These are phyloP conservation scores for Limnanthes douglasii DNA, from an alignment of 345 rosid genomes.

Conservation along the genomic window DNA sequence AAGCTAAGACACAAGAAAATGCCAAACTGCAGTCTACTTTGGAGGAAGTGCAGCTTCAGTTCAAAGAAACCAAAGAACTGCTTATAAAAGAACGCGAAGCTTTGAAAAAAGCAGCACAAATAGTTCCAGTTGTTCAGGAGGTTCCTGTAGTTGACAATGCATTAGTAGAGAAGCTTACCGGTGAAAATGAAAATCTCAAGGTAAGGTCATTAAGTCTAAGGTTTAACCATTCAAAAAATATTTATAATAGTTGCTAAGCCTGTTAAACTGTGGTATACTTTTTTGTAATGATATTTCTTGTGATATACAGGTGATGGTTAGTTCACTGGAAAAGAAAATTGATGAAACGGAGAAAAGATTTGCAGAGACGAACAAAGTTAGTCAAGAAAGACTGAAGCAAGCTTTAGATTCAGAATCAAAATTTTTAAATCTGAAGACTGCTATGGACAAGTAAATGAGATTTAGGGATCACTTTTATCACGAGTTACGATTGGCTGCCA, in stretches of 20 bases:
- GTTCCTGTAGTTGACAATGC: slow-evolving; percentile 70
- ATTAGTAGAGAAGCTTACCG: slow-evolving; percentile 55
- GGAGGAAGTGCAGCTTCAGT: slow-evolving; percentile 65
- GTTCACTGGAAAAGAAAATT: slow-evolving; percentile 68
- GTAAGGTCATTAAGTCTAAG: slow-evolving; percentile 20
- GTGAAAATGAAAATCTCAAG: slow-evolving; percentile 91
- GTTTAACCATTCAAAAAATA: slow-evolving; percentile 1
- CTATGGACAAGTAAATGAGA: slow-evolving; percentile 85
- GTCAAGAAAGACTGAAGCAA: slow-evolving; percentile 93
- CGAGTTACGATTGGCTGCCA: background rate
- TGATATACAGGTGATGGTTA: slow-evolving; percentile 56
- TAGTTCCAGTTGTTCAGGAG: slow-evolving; percentile 67
- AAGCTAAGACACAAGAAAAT: slow-evolving; percentile 83
- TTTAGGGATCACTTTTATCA: too few species aligned
- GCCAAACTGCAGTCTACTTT: slow-evolving; percentile 69
- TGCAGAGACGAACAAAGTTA: slow-evolving; percentile 57
- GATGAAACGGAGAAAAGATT: slow-evolving; percentile 84
- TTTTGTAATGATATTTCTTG: slow-evolving; percentile 1
- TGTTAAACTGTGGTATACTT: background rate
- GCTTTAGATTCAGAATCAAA: slow-evolving; percentile 88
- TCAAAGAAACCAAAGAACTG: slow-evolving; percentile 73
- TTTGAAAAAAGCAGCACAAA: slow-evolving; percentile 50
- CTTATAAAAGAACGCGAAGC: slow-evolving; percentile 66
- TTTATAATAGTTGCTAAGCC: background rate
- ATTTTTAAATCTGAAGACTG: slow-evolving; percentile 66